These are phyloP conservation scores for Auxenochlorella pyrenoidosa DNA, from an alignment of 139 green algal species.

Conservation along the genomic window DNA sequence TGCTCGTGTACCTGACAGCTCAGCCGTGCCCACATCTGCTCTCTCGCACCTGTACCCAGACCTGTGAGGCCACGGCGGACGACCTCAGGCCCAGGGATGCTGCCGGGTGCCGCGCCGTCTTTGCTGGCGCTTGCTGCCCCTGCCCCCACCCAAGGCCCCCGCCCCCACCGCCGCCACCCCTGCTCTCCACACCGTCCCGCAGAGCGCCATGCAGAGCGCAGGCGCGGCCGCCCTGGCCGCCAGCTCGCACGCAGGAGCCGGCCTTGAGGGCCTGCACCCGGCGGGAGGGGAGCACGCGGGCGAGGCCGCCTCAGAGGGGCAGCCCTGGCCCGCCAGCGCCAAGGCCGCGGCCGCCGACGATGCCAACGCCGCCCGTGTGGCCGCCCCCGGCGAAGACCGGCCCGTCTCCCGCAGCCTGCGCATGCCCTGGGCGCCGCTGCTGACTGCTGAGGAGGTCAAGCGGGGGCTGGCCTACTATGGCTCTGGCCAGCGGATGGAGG, in stretches of 20 bases:
- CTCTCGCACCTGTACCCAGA: not conserved
- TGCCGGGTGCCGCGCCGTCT: too few species aligned
- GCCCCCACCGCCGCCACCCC: not conserved
- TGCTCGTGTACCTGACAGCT: not conserved
- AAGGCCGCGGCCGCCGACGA: not conserved
- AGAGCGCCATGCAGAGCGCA: too few species aligned
- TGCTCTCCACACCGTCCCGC: too few species aligned
- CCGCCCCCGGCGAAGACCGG: not conserved
- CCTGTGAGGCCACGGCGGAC: too few species aligned
- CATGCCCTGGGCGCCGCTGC: constrained; percentile 6
- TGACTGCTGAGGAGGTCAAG: not conserved
- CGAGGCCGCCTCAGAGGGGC: not conserved
- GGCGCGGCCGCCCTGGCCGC: too few species aligned
- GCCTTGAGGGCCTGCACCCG: too few species aligned
- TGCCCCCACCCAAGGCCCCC: too few species aligned
- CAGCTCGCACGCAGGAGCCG: not conserved
- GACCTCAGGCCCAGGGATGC: too few species aligned
- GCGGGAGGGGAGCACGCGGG: not conserved
- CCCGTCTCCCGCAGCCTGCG: not conserved
- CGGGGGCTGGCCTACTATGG: constrained; percentile 7
- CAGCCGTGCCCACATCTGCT: not conserved
- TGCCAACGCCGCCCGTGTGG: not conserved
- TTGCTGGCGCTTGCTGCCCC: not conserved
- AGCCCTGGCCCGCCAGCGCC: not conserved
- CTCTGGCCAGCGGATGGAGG: not conserved